phyloP scores from a whole-genome alignment of 1,284 basidiomycete species.

The Marasmius tenuissimus region DNA sequence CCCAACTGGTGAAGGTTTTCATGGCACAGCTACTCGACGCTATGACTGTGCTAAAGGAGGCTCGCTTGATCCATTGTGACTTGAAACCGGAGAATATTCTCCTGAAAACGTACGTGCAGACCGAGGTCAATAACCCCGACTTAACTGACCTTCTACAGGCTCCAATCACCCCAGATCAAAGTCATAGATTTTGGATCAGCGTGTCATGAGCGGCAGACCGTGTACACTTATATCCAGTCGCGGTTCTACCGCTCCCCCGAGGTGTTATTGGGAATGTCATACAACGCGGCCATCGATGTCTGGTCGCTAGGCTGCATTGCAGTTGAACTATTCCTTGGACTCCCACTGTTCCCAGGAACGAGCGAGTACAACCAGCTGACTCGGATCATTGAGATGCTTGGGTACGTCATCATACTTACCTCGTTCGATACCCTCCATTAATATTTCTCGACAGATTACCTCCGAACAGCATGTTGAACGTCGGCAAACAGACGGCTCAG shows the following conservation, averaged over 20 bases:
- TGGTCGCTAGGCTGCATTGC: conserved; percentile 96
- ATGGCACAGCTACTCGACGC: conserved; percentile 95
- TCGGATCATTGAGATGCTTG: conserved; percentile 97
- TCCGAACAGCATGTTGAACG: conserved; percentile 91
- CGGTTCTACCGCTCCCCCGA: conserved; percentile 98
- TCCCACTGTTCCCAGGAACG: conserved; percentile 97
- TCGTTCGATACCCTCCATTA: not conserved
- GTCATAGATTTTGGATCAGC: conserved; percentile 99
- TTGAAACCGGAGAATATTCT: conserved; percentile 97
- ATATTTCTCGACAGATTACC: conserved; percentile 58
- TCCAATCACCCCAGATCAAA: conserved; percentile 98
- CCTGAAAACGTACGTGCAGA: conserved; percentile 78
- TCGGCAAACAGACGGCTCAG: conserved; percentile 92
- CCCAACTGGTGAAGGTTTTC: conserved; percentile 97
- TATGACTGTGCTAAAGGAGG: conserved; percentile 91
- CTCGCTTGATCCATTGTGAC: conserved; percentile 96
- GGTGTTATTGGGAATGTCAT: conserved; percentile 93
- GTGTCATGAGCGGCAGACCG: conserved; percentile 97
- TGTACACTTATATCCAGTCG: conserved; percentile 99
- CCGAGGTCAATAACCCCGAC: conserved; percentile 5
- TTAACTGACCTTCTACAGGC: conserved; percentile 42
- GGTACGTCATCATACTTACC: conserved; percentile 52
- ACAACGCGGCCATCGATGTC: conserved; percentile 94
- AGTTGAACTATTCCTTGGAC: conserved; percentile 94
- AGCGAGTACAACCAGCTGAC: conserved; percentile 99